Percentiles rank a stretch among this genome's conserved stretches.
Conservation (phyloP, 2,329 filamentous ascomycete species). For the Triangularia setosa region DNA sequence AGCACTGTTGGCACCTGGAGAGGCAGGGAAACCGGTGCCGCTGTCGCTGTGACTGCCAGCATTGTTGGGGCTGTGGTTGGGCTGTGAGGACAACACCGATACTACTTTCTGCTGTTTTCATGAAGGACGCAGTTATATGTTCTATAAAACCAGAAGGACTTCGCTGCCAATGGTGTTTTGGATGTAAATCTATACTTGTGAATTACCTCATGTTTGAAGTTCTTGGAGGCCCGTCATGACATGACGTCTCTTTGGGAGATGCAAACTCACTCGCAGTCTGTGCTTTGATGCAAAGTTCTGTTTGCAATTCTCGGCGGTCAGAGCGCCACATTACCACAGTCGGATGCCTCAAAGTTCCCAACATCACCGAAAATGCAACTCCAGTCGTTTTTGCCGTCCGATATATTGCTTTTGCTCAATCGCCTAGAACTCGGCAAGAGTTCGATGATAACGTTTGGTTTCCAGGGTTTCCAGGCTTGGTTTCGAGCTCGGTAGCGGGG, state of each 20-base stretch:
- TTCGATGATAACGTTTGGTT: background rate
- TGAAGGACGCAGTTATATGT: no score
- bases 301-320: background rate
- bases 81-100: background rate
- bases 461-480: background rate
- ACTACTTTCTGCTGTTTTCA: no score
- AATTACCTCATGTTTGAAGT: no score
- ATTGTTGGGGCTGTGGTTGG: background rate
- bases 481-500: background rate
- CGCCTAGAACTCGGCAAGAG: no score
- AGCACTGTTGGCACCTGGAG: background rate
- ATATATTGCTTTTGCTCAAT: no score
- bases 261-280: background rate
- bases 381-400: no score
- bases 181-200: no score
- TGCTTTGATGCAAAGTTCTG: background rate
- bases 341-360: background rate
- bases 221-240: background rate
- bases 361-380: no score
- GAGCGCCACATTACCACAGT: background rate
- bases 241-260: no score
- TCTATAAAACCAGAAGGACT: no score
- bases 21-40: background rate
- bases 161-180: no score
- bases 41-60: background rate